These are phyloP conservation scores for Ehretia macrophylla DNA, from an alignment of 257 asterid genomes.

Conservation along the genomic window DNA sequence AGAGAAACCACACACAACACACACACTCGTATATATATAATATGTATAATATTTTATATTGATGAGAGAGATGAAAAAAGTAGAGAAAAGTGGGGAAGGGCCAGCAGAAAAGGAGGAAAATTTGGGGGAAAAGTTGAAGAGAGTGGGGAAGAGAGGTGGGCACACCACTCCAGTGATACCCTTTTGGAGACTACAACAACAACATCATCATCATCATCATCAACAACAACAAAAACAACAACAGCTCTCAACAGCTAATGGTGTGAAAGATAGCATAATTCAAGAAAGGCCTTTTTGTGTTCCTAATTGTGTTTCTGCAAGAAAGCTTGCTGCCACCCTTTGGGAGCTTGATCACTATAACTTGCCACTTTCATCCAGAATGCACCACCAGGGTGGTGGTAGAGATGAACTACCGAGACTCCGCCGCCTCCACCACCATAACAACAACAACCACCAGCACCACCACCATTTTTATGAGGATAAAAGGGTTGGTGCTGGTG, in stretches of 20 bases:
- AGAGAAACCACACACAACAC: no score
- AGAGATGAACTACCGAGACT: constrained; percentile 41
- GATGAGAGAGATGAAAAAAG: constrained; percentile 49
- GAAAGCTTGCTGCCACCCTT: constrained; percentile 80
- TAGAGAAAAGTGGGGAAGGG: constrained; percentile 51
- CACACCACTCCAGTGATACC: constrained; percentile 73
- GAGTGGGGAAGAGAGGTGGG: constrained; percentile 75
- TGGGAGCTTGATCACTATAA: constrained; percentile 76
- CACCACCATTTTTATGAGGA: constrained; percentile 37
- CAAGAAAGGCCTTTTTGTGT: constrained; percentile 16
- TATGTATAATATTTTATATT: constrained; percentile 11
- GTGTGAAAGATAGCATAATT: constrained; percentile 21
- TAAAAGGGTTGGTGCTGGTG: constrained; percentile 6
- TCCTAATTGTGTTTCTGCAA: constrained; percentile 49
- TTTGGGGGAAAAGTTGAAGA: constrained; percentile 83
- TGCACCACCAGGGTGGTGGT: constrained; percentile 54
- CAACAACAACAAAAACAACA: constrained; percentile 24
- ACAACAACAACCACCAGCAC: constrained; percentile 13
- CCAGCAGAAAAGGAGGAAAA: constrained; percentile 61
- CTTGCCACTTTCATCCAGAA: constrained; percentile 37
- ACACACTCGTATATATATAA: no score
- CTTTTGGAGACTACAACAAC: constrained; percentile 47
- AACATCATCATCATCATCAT: constrained; percentile 7
- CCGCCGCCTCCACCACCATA: constrained; percentile 50
- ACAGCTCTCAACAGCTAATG: constrained; percentile 15